phyloP scores from a whole-genome alignment of 148 eudicot species.

The Selenicereus undatus region DNA sequence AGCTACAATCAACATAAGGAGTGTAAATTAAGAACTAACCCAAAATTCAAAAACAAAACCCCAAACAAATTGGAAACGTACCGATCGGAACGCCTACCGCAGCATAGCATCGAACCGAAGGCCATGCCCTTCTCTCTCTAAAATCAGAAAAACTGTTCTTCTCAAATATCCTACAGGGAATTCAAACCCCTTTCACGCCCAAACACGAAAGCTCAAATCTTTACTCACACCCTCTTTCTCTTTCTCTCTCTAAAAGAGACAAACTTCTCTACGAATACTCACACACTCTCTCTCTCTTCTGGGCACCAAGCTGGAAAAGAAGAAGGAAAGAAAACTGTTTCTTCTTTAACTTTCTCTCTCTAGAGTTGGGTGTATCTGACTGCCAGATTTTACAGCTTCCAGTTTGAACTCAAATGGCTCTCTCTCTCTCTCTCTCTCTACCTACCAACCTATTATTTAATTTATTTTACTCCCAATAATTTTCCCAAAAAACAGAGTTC shows the following conservation, averaged over 20 bases:
- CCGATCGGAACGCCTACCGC: constrained; percentile 35
- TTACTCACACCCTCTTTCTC: not conserved
- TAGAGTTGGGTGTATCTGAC: not conserved
- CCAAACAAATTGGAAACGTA: not conserved
- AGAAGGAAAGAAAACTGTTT: not conserved
- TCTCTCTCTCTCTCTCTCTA: not conserved
- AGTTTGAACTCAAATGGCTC: not conserved
- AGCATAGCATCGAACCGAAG: constrained; percentile 23
- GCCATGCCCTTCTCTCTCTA: constrained; percentile 17
- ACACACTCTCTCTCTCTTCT: not conserved
- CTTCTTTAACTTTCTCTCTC: not conserved
- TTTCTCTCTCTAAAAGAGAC: not conserved
- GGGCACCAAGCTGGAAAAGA: constrained; percentile 1
- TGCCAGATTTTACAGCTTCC: not conserved
- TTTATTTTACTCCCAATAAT: not conserved
- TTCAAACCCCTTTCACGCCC: constrained; percentile 10
- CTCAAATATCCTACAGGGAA: constrained; percentile 6
- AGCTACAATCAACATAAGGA: not conserved
- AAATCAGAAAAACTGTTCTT: not conserved
- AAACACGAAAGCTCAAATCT: not conserved
- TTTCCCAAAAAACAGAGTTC: not conserved
- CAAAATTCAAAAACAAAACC: constrained; percentile 6
- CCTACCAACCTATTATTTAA: not conserved
- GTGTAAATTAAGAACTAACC: not conserved
- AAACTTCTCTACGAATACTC: not conserved